These are phyloP conservation scores for Suillus weaverae DNA, from an alignment of 768 basidiomycete genomes.

Conservation along the genomic window DNA sequence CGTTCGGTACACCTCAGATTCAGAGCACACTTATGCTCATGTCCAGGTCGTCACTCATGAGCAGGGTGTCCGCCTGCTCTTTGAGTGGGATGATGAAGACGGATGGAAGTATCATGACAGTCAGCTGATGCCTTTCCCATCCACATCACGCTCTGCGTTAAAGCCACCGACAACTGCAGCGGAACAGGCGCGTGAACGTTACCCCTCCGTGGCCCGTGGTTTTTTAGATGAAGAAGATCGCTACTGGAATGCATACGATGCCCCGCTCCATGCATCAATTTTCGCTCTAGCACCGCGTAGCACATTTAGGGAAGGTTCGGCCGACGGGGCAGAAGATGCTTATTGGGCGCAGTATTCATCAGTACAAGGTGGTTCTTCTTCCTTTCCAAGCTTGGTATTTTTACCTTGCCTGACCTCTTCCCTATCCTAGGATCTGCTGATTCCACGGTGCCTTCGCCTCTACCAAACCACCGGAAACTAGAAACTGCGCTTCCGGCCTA, in stretches of 20 bases:
- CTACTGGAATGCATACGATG: conserved; percentile 71
- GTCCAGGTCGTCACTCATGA: conserved; percentile 42
- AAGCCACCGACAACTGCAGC: conserved; percentile 26
- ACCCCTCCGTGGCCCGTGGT: conserved; percentile 1
- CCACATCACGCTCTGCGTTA: conserved; percentile 31
- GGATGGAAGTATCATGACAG: conserved; percentile 74
- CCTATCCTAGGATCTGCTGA: conserved; percentile 60
- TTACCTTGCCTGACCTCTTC: conserved; percentile 8
- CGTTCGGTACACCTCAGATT: conserved; percentile 45
- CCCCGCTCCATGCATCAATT: conserved; percentile 30
- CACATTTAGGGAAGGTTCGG: conserved; percentile 11
- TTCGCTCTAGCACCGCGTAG: conserved; percentile 18
- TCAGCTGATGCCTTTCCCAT: conserved; percentile 70
- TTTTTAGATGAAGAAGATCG: conserved; percentile 42
- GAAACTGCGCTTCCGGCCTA: conserved; percentile 13
- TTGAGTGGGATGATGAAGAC: conserved; percentile 58
- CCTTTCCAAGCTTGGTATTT: neutral
- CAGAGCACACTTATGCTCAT: conserved; percentile 57
- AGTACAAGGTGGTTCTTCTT: conserved; percentile 57
- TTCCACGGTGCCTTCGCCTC: conserved; percentile 63
- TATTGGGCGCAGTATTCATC: conserved; percentile 77
- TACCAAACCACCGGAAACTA: conserved; percentile 31
- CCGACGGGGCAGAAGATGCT: conserved; percentile 48
- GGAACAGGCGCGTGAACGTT: conserved; percentile 5
- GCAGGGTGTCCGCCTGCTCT: conserved; percentile 57